Evolutionary conservation across 495 filamentous ascomycete species (phyloP).

Genomic region (Penicillium ucsense): DNA sequence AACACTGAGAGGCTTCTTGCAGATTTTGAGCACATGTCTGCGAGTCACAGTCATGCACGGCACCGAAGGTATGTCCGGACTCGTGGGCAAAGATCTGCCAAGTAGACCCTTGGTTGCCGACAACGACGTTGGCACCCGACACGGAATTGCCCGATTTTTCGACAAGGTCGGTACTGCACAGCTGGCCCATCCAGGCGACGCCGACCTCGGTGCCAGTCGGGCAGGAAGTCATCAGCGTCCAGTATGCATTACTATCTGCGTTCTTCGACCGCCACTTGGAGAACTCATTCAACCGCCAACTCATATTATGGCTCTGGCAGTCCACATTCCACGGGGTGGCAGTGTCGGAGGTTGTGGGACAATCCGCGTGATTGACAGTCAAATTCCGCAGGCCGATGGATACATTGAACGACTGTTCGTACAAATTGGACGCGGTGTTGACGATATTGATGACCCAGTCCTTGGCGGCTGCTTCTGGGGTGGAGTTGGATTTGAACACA

Average conservation of each 20-base stretch:
- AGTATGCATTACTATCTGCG: conserved; percentile 76
- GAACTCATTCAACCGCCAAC: conserved; percentile 75
- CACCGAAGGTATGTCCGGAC: conserved; percentile 89
- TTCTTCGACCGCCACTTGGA: conserved; percentile 74
- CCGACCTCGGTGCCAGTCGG: conserved; percentile 81
- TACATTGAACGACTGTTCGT: conserved; percentile 88
- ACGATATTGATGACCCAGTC: conserved; percentile 73
- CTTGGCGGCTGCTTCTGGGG: conserved; percentile 42
- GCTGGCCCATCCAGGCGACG: conserved; percentile 84
- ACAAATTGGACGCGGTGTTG: conserved; percentile 77
- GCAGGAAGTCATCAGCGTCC: conserved; percentile 86
- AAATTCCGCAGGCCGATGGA: conserved; percentile 81
- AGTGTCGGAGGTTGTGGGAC: conserved; percentile 53
- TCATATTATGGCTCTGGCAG: conserved; percentile 58
- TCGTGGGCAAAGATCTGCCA: conserved; percentile 99
- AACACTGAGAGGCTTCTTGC: conserved; percentile 67
- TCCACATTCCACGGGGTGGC: conserved; percentile 72
- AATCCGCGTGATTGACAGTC: conserved; percentile 57
- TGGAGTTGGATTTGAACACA: conserved; percentile 45
- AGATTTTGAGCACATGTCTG: conserved; percentile 55
- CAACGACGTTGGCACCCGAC: conserved; percentile 82
- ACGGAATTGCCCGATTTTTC: conserved; percentile 51
- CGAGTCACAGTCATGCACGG: conserved; percentile 81
- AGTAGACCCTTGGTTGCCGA: conserved; percentile 62
- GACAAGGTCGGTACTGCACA: conserved; percentile 56